phyloP scores from a whole-genome alignment of 257 asterid genomes.

The Penstemon barbatus region DNA sequence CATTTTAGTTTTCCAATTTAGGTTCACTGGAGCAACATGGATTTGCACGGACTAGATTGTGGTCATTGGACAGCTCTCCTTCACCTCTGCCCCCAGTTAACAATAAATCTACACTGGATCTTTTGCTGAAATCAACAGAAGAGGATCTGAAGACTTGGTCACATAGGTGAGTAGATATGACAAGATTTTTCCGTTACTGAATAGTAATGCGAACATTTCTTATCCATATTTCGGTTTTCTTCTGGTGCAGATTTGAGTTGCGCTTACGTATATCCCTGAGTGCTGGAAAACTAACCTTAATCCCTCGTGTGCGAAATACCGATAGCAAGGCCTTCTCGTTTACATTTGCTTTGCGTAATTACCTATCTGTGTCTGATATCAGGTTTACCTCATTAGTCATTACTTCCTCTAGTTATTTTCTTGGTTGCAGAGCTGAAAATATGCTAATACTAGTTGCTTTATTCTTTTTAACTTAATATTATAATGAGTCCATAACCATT shows the following conservation, averaged over 20 bases:
- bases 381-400: slow-evolving; percentile 47
- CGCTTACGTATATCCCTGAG: slow-evolving; percentile 65
- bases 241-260: slow-evolving; percentile 70
- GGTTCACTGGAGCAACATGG: slow-evolving; percentile 85
- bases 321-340: slow-evolving; percentile 76
- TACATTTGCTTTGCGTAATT: slow-evolving; percentile 67
- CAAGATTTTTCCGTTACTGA: slow-evolving; percentile 4
- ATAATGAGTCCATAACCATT: neutral
- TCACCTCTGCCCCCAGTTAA: slow-evolving; percentile 64
- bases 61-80: slow-evolving; percentile 74
- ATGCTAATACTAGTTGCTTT: slow-evolving; percentile 12
- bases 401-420: slow-evolving; percentile 26
- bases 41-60: slow-evolving; percentile 69
- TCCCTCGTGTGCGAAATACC: slow-evolving; percentile 70
- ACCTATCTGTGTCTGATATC: slow-evolving; percentile 76
- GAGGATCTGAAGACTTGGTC: slow-evolving; percentile 85
- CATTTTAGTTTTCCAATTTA: slow-evolving; percentile 51
- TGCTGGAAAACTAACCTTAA: slow-evolving; percentile 68
- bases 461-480: slow-evolving; percentile 15
- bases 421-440: slow-evolving; percentile 20
- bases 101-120: slow-evolving; percentile 68
- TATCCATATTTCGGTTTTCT: slow-evolving; percentile 21
- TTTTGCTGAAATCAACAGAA: slow-evolving; percentile 71
- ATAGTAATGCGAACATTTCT: slow-evolving; percentile 11
- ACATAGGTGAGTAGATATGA: slow-evolving; percentile 50